phyloP scores from a whole-genome alignment of 139 green algal species.

The Volvox africanus region DNA sequence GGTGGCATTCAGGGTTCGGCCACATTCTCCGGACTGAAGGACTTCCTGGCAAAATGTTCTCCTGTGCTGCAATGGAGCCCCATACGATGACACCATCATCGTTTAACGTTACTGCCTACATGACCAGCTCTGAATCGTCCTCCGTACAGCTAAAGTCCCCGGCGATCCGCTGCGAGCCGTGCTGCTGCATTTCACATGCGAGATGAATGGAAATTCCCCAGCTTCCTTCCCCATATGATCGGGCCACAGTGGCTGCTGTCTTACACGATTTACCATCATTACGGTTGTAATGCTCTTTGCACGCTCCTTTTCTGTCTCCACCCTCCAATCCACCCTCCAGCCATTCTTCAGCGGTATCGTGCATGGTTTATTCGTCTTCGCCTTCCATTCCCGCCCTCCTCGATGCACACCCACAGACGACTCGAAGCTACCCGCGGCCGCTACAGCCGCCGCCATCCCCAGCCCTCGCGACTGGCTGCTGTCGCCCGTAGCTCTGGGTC shows the following conservation, averaged over 20 bases:
- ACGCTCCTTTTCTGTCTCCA: background rate
- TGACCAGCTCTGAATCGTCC: too few relatives aligned
- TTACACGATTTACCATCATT: too few relatives aligned
- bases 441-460: background rate
- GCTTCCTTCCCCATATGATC: too few relatives aligned
- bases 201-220: too few relatives aligned
- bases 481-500: slow-evolving; percentile 43
- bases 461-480: slow-evolving; percentile 30
- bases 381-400: background rate
- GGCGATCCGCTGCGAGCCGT: too few relatives aligned
- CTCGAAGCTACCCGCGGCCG: background rate
- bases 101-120: too few relatives aligned
- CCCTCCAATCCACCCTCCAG: background rate
- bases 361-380: background rate
- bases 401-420: background rate
- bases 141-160: too few relatives aligned
- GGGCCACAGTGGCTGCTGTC: too few relatives aligned
- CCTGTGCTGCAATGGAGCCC: background rate
- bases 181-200: too few relatives aligned
- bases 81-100: too few relatives aligned
- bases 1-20: too few relatives aligned
- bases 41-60: background rate
- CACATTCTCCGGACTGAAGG: background rate
- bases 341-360: background rate
- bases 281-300: too few relatives aligned